Percentiles rank a stretch among this genome's conserved stretches.
Conservation (phyloP, 345 rosid genomes). For the Camelina laxa region DNA sequence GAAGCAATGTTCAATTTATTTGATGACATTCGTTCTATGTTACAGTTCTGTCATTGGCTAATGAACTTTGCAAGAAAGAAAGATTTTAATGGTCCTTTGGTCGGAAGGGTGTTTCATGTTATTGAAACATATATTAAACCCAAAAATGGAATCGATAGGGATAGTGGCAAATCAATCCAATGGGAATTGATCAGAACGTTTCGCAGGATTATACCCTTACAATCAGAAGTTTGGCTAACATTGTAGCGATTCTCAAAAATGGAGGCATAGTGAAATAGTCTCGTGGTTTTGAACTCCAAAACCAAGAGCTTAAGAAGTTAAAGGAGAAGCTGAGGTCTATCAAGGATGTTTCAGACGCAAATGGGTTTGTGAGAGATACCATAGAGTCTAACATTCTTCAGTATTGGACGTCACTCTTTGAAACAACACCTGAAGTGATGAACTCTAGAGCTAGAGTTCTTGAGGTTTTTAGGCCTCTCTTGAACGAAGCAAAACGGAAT, state of each 20-base stretch:
- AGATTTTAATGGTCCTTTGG: neutral
- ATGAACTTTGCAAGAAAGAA: neutral
- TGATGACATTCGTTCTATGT: neutral
- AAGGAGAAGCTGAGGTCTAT: neutral
- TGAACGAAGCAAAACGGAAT: neutral
- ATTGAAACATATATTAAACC: conserved; percentile 8
- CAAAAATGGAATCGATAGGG: neutral
- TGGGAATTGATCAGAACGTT: too few relatives aligned
- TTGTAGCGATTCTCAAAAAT: too few relatives aligned
- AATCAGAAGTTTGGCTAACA: too few relatives aligned
- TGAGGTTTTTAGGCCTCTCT: neutral
- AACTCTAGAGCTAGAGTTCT: neutral
- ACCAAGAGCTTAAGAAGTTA: conserved; percentile 3
- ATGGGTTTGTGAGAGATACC: conserved; percentile 8
- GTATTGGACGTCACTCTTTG: neutral
- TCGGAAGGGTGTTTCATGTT: neutral
- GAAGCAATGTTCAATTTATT: conserved; percentile 17
- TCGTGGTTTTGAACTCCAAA: neutral
- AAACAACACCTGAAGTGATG: neutral
- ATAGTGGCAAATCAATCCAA: neutral
- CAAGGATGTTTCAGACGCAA: conserved; percentile 1
- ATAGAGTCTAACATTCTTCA: neutral
- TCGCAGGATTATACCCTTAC: neutral
- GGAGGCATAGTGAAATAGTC: neutral
- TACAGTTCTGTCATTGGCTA: neutral